Conservation (phyloP, 495 filamentous ascomycete genomes). For the Parathielavia hyrcaniae region DNA sequence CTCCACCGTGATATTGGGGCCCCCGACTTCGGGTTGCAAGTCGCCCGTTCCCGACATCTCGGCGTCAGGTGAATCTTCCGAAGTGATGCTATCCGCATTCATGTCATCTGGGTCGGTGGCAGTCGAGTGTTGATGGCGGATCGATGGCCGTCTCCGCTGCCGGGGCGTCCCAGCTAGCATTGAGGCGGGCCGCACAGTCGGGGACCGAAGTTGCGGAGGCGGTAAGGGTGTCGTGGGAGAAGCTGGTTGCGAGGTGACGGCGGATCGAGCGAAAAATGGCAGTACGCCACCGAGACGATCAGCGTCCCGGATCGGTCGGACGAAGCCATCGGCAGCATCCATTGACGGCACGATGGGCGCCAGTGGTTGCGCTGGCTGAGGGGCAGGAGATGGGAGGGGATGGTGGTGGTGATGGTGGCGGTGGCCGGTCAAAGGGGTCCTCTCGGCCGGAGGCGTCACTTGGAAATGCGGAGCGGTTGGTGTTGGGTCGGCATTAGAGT, state of each 20-base stretch:
- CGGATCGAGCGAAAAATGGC: constrained; percentile 58
- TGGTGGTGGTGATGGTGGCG: constrained; percentile 57
- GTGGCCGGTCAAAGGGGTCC: constrained; percentile 54
- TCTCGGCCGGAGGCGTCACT: constrained; percentile 68
- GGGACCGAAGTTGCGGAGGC: constrained; percentile 48
- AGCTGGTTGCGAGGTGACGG: constrained; percentile 74
- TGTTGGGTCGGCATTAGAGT: constrained; percentile 47
- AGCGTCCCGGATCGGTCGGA: constrained; percentile 73
- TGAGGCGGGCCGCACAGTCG: constrained; percentile 48
- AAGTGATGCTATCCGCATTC: constrained; percentile 69
- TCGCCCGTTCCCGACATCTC: constrained; percentile 69
- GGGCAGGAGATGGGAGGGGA: constrained; percentile 45
- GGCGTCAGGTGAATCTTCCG: constrained; percentile 57
- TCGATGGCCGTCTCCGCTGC: constrained; percentile 62
- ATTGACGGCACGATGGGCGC: constrained; percentile 65
- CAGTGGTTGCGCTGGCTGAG: constrained; percentile 58
- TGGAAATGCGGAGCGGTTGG: constrained; percentile 59
- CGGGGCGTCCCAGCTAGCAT: constrained; percentile 40
- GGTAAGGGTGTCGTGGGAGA: constrained; percentile 88
- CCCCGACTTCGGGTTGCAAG: constrained; percentile 70
- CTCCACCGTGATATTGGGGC: constrained; percentile 69
- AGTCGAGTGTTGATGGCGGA: constrained; percentile 80
- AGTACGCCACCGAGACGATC: constrained; percentile 85
- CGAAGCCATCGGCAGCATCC: constrained; percentile 69
- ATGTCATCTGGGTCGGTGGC: constrained; percentile 82